These are phyloP conservation scores for Ilyonectria sp. DNA, from an alignment of 2,329 filamentous ascomycete species.

Conservation along the genomic window DNA sequence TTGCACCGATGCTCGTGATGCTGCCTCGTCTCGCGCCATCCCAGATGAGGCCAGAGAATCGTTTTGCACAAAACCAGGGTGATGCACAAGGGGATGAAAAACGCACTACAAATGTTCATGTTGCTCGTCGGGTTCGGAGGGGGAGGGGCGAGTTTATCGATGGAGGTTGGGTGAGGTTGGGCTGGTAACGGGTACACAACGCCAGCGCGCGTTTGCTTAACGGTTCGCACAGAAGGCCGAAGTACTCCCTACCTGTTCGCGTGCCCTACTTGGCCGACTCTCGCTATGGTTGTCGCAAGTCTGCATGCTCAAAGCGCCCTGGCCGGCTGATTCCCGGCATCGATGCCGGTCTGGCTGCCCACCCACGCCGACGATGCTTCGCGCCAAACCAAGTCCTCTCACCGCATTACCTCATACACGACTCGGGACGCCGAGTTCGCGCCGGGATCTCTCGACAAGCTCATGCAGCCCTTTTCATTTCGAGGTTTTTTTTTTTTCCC, in stretches of 20 bases:
- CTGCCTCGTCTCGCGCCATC: slow-evolving; percentile 43
- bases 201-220: slow-evolving; percentile 18
- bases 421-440: slow-evolving; percentile 48
- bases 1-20: slow-evolving; percentile 43
- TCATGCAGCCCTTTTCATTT: slow-evolving; percentile 45
- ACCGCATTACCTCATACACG: slow-evolving; percentile 51
- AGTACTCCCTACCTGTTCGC: slow-evolving; percentile 16
- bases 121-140: slow-evolving; percentile 12
- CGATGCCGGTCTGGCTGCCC: slow-evolving; percentile 45
- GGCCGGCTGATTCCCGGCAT: slow-evolving; percentile 44
- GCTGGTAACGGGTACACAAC: slow-evolving; percentile 46
- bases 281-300: slow-evolving; percentile 8
- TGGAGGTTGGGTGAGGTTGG: slow-evolving; percentile 45
- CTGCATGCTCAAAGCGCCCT: not conserved
- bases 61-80: slow-evolving; percentile 44
- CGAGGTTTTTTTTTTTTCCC: slow-evolving; percentile 19
- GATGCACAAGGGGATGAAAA: slow-evolving; percentile 41
- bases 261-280: not conserved
- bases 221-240: slow-evolving; percentile 27
- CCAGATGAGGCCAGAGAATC: slow-evolving; percentile 41
- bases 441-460: slow-evolving; percentile 46
- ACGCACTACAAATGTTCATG: slow-evolving; percentile 36
- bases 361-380: slow-evolving; percentile 46
- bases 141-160: slow-evolving; percentile 41
- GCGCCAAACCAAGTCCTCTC: slow-evolving; percentile 47